These are phyloP conservation scores for Scolecobasidium constrictum DNA, from an alignment of 2,329 filamentous ascomycete species.

Conservation along the genomic window DNA sequence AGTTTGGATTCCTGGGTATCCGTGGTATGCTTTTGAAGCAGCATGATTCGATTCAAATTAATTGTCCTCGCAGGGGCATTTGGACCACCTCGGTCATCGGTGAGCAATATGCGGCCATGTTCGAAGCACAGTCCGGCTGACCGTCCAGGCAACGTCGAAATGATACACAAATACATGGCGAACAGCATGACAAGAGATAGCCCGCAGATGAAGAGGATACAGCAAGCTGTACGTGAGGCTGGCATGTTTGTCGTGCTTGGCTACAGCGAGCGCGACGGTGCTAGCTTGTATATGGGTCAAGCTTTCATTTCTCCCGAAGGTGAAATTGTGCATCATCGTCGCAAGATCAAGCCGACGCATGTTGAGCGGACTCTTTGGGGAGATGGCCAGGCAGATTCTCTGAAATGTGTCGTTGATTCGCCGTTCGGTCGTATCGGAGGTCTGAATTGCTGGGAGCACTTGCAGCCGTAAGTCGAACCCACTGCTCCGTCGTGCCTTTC, in stretches of 20 bases:
- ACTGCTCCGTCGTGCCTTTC: not conserved
- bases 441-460: constrained; percentile 20
- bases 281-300: constrained; percentile 37
- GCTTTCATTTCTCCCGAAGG: constrained; percentile 23
- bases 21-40: too few species aligned
- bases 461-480: constrained; percentile 13
- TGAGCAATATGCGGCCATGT: not conserved
- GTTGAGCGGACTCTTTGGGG: constrained; percentile 28
- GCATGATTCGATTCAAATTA: too few species aligned
- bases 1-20: constrained; percentile 15
- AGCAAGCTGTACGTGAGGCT: constrained; percentile 29
- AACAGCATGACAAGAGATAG: constrained; percentile 33
- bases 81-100: constrained; percentile 5
- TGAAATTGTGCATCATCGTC: constrained; percentile 34
- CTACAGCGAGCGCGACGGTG: constrained; percentile 38
- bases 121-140: not conserved
- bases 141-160: constrained; percentile 6
- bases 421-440: constrained; percentile 15
- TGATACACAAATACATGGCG: constrained; percentile 24
- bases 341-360: constrained; percentile 42
- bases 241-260: constrained; percentile 38
- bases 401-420: constrained; percentile 13
- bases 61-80: constrained; percentile 10
- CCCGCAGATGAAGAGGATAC: constrained; percentile 33
- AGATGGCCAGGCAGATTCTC: constrained; percentile 14